Evolutionary conservation across 306 rosid genomes (phyloP).

Genomic region (Cicer arietinum): DNA sequence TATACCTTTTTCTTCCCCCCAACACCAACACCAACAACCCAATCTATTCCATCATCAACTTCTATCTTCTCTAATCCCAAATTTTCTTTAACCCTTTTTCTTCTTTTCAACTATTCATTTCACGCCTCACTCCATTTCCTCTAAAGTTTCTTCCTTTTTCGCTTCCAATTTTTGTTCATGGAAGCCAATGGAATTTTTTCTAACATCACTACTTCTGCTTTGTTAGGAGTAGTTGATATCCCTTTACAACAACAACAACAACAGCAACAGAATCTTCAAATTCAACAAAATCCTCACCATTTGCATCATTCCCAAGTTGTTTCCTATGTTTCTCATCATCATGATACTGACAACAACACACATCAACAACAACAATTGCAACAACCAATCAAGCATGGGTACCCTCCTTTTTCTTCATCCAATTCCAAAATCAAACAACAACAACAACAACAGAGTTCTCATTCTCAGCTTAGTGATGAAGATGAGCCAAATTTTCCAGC

Average conservation of each 20-base stretch:
- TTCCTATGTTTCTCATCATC: slow-evolving; percentile 53
- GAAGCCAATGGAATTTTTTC: slow-evolving; percentile 73
- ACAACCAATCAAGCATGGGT: slow-evolving; percentile 56
- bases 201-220: slow-evolving; percentile 56
- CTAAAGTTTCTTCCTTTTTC: slow-evolving; percentile 19
- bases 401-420: slow-evolving; percentile 40
- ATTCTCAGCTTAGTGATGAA: slow-evolving; percentile 63
- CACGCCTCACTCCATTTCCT: slow-evolving; percentile 38
- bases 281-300: slow-evolving; percentile 59
- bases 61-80: slow-evolving; percentile 9
- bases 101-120: slow-evolving; percentile 23
- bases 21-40: neutral
- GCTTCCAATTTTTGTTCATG: slow-evolving; percentile 46
- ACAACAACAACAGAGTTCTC: slow-evolving; percentile 42
- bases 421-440: slow-evolving; percentile 56
- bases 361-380: slow-evolving; percentile 49
- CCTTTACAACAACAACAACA: slow-evolving; percentile 64
- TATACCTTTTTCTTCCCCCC: slow-evolving; percentile 36
- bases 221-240: slow-evolving; percentile 63
- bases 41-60: slow-evolving; percentile 11
- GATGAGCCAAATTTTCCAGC: slow-evolving; percentile 61
- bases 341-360: slow-evolving; percentile 51
- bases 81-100: slow-evolving; percentile 4
- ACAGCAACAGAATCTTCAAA: slow-evolving; percentile 57
- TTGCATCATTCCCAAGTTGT: slow-evolving; percentile 59